Evolutionary conservation across 1,139 yeast species (phyloP).

Genomic region (Yarrowia galli): DNA sequence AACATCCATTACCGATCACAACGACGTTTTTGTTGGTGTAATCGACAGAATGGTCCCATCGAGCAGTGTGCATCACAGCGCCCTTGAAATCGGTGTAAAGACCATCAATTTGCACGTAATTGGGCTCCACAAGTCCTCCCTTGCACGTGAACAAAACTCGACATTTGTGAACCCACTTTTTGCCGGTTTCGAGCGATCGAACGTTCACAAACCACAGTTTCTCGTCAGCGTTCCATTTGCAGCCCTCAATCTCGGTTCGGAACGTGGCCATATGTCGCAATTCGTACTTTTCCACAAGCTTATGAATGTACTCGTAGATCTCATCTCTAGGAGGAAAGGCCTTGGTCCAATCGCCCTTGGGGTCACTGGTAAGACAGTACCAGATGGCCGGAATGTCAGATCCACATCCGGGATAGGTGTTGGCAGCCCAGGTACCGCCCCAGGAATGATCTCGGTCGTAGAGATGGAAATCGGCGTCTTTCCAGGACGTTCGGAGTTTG

Average conservation of each 20-base stretch:
- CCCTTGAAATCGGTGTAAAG: conserved; percentile 54
- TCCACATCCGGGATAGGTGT: conserved; percentile 56
- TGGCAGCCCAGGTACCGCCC: conserved; percentile 65
- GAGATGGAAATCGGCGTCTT: conserved; percentile 40
- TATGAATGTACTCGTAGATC: conserved; percentile 27
- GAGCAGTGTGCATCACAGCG: conserved; percentile 57
- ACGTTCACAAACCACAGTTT: conserved; percentile 14
- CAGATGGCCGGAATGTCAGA: conserved; percentile 38
- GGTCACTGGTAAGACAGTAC: conserved; percentile 33
- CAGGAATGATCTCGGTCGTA: conserved; percentile 45
- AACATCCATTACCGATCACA: conserved; percentile 57
- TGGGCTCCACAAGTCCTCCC: conserved; percentile 42
- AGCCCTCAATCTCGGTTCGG: conserved; percentile 14
- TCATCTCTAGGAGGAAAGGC: conserved; percentile 35
- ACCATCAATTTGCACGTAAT: conserved; percentile 41
- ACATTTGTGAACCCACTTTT: conserved; percentile 16
- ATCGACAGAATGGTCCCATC: conserved; percentile 52
- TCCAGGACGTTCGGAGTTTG: conserved; percentile 27
- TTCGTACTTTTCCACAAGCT: conserved; percentile 34
- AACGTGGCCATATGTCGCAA: conserved; percentile 26
- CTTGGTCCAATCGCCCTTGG: conserved; percentile 37
- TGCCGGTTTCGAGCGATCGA: conserved; percentile 9
- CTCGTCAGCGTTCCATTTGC: conserved; percentile 22
- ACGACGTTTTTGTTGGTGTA: conserved; percentile 53
- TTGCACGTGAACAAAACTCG: conserved; percentile 30